Evolutionary conservation across 352 stramenopile species (phyloP).

Genomic region (Hyaloperonospora arabidopsidis): DNA sequence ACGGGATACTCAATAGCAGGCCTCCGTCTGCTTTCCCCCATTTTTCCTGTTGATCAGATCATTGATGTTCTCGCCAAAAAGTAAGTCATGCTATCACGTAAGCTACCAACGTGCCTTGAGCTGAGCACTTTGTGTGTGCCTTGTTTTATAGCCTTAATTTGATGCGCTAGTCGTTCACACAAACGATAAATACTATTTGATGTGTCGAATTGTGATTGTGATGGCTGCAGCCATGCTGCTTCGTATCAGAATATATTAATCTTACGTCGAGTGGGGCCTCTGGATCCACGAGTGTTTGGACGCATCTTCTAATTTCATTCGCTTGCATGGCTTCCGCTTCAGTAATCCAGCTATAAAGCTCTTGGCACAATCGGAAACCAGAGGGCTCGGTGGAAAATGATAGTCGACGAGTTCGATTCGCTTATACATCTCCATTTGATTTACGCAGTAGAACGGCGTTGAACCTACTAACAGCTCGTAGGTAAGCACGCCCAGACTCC

Average conservation of each 20-base stretch:
- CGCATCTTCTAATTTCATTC: constrained; percentile 56
- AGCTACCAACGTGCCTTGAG: neutral
- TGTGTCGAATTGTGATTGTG: constrained; percentile 23
- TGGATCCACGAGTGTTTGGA: constrained; percentile 54
- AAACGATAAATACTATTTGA: constrained; percentile 48
- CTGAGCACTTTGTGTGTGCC: neutral
- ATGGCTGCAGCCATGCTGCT: neutral
- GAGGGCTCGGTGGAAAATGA: constrained; percentile 39
- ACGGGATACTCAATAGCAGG: constrained; percentile 40
- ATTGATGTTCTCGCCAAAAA: constrained; percentile 35
- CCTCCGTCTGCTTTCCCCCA: constrained; percentile 51
- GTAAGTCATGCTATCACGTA: neutral
- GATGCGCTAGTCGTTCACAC: constrained; percentile 51
- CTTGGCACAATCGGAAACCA: constrained; percentile 49
- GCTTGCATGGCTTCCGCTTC: constrained; percentile 40
- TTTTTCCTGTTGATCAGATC: constrained; percentile 40
- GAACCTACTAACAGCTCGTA: constrained; percentile 74
- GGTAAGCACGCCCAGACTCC: constrained; percentile 77
- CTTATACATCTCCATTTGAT: constrained; percentile 80
- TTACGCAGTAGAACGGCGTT: constrained; percentile 76
- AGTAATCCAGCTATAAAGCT: constrained; percentile 59
- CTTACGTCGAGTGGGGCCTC: constrained; percentile 24
- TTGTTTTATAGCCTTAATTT: constrained; percentile 44
- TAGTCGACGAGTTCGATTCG: constrained; percentile 56
- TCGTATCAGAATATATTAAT: constrained; percentile 11